phyloP scores from a whole-genome alignment of 2,329 filamentous ascomycete genomes.

The Cercospora janseana region DNA sequence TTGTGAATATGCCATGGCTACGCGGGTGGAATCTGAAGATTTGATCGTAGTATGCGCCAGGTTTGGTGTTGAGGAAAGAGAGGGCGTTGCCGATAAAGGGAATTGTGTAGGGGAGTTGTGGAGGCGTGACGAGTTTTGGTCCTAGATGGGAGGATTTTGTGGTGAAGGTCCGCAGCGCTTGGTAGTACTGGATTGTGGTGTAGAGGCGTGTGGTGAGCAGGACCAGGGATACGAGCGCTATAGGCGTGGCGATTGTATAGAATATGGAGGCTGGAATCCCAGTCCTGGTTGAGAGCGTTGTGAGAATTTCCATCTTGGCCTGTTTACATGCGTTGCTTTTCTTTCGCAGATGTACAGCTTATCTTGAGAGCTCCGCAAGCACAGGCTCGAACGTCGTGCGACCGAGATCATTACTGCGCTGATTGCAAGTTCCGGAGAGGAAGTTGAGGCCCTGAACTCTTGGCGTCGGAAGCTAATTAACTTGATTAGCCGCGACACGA shows the following conservation, averaged over 20 bases:
- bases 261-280: neutral
- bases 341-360: neutral
- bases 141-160: slow-evolving; percentile 3
- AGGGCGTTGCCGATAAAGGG: slow-evolving; percentile 34
- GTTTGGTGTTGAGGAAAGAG: slow-evolving; percentile 29
- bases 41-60: slow-evolving; percentile 30
- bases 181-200: slow-evolving; percentile 30
- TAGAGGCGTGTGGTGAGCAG: slow-evolving; percentile 22
- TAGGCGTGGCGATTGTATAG: slow-evolving; percentile 6
- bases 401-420: neutral
- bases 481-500: neutral
- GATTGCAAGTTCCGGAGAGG: neutral
- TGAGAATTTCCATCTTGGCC: neutral
- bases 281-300: neutral
- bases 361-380: neutral
- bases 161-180: slow-evolving; percentile 20
- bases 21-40: slow-evolving; percentile 34
- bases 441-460: neutral
- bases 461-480: neutral
- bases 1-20: slow-evolving; percentile 30
- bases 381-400: neutral
- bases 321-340: neutral
- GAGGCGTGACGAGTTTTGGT: slow-evolving; percentile 23
- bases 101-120: slow-evolving; percentile 33
- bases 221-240: slow-evolving; percentile 16